Evolutionary conservation across 345 rosid species (phyloP), one percentile per base, ranked within the genome.

Genomic region (Aquilaria malaccensis): DNA sequence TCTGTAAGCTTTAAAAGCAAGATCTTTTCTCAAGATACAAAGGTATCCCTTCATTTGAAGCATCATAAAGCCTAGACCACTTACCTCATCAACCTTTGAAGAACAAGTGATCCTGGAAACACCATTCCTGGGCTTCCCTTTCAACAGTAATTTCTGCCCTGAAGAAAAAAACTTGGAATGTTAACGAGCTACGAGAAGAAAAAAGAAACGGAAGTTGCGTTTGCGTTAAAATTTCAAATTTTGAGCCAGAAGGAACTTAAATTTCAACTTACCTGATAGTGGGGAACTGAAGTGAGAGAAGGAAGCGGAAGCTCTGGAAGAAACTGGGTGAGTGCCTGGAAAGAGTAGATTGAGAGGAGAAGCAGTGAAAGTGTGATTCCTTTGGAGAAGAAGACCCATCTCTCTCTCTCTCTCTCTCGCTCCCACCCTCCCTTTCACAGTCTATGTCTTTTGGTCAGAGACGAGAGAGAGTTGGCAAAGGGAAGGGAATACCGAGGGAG

Each of bases 21-120:
- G 5, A 1, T 37, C 7, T 37, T 37, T 37, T 9, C 43, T 9
- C 7, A 2, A 5, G 43, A 0, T 3, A 37, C 2, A 54, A 9
- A 54, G 5, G 57, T 54, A 30, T 54, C 30, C 57, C 33, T 9
- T 54, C 57, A 22, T 9, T 22, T 30, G 30, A 22, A 54, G 11
- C 57, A 54, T 22, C 30, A 29, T 7, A 31, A 54, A 54, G 37
- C 45, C 14, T 10, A 61, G 13, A 13, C 53, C 59, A 59, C 81
- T 73, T 66, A 82, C 90, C 67, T 74, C 56, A 59, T 82, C 80
- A 45, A 56, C 58, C 58, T 55, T 68, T 11, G 72, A 65, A 1
- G 77, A 80, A 59, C 85, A 80, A 52, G 52, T 69, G 56, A 84
- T 62, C 63, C 67, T 53, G 9, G 33, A 37, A 29, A 58, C 1